Evolutionary conservation across 2,329 filamentous ascomycete genomes (phyloP), one percentile per base, ranked within the genome.

Genomic region (Nothophaeocryptopus gaeumannii): DNA sequence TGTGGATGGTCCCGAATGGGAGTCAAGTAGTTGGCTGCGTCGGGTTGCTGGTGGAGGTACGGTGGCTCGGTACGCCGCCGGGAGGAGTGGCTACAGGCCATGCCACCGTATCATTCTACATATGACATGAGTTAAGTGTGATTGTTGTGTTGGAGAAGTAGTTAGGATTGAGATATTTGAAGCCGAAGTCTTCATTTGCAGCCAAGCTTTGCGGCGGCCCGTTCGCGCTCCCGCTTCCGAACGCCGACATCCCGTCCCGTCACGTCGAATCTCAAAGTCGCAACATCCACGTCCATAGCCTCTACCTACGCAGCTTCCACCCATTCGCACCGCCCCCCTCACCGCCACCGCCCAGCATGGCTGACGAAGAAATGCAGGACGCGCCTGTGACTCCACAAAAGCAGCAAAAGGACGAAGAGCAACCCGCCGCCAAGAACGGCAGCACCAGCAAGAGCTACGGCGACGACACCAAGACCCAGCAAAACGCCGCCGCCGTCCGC

Each of bases 401-500:
- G n/a, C 35, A 51, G 12, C 16, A 43, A 39, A 47, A 53, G 37
- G 47, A 54, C 30, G 39, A 50, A 34, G 43, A 52, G 12, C 38
- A 48, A 16, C 12, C 39, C 16, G 35, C 38, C 26, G 54, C 39
- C 13, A 47, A 50, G 40, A 48, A 47, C 45, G 41, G 47, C 36
- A 56, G 47, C 14, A 46, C 50, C n/a, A 61, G 54, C 56, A 59
- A 55, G 52, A 50, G 63, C 60, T 49, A 67, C 40, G 61, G 68
- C 47, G 53, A 68, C 72, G 82, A 86, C 64, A 86, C 89, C 78
- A 82, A 83, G 63, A 91, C 88, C 5, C 80, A 82, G 62, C 77
- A 79, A 33, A 85, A 86, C 67, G 88, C 88, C 47, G 89, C 84
- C 1, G 88, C 88, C 16, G 88, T 93, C 52, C 87, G 88, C 63